These are phyloP conservation scores for Dictyostelium brefeldianum DNA, from an alignment of 78 protist species.

Conservation along the genomic window DNA sequence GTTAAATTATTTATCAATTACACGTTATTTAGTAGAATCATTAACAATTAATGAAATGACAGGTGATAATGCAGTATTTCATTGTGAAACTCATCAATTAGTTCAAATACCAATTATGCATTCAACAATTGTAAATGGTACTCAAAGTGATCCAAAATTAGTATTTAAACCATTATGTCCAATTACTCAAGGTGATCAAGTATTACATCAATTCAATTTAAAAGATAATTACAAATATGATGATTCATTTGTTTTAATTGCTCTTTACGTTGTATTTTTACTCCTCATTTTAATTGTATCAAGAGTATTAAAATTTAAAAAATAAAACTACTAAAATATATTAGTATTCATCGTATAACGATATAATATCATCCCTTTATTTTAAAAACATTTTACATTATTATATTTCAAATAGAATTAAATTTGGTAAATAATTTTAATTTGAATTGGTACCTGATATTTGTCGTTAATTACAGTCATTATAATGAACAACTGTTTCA, in stretches of 20 bases:
- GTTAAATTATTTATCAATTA: constrained; percentile 36
- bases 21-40: constrained; percentile 48
- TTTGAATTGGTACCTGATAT: too few relatives aligned
- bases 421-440: too few relatives aligned
- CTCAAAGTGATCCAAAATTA: neutral
- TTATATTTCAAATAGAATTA: too few relatives aligned
- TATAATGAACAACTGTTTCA: too few relatives aligned
- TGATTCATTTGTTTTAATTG: neutral
- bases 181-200: constrained; percentile 30
- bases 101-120: constrained; percentile 24
- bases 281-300: constrained; percentile 2
- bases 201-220: constrained; percentile 48
- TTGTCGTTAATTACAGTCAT: too few relatives aligned
- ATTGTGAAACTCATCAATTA: constrained; percentile 17
- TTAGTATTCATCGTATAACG: too few relatives aligned
- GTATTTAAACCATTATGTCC: constrained; percentile 52
- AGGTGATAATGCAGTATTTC: neutral
- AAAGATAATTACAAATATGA: neutral
- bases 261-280: neutral
- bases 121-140: neutral
- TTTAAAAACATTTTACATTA: too few relatives aligned
- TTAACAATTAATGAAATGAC: constrained; percentile 42
- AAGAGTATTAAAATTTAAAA: constrained; percentile 48
- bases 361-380: too few relatives aligned
- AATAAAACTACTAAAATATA: too few relatives aligned